Conservation (phyloP, 169 alveolate genomes). For the Cryptosporidium tyzzeri region DNA sequence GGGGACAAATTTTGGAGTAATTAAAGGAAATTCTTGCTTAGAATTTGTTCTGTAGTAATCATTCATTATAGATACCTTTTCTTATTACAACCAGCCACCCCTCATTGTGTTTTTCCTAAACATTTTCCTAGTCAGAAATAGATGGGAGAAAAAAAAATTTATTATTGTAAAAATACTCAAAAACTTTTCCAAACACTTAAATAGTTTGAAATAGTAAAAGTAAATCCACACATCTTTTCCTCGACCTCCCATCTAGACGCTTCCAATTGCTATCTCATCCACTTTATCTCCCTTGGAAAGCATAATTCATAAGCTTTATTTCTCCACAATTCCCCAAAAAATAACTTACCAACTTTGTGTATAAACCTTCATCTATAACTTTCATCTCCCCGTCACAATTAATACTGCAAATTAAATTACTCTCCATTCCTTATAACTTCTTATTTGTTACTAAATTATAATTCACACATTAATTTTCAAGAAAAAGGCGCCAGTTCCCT, state of each 20-base stretch:
- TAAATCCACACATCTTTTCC: not conserved
- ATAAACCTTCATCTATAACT: conserved; percentile 33
- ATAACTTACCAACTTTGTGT: conserved; percentile 51
- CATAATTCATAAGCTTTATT: not conserved
- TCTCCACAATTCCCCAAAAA: not conserved
- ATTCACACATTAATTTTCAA: not conserved
- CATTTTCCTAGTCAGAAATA: not conserved
- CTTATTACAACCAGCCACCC: not conserved
- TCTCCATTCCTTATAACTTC: not conserved
- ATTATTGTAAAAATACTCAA: not conserved
- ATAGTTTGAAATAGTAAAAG: not conserved
- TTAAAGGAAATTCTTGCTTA: not conserved
- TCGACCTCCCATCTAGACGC: too few species aligned
- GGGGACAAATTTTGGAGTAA: not conserved
- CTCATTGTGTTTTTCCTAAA: not conserved
- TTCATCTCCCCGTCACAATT: conserved; percentile 21
- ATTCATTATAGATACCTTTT: too few species aligned
- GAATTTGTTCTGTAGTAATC: not conserved
- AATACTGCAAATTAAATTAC: conserved; percentile 53
- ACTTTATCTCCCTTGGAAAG: not conserved
- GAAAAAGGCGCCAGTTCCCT: not conserved
- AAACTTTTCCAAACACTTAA: too few species aligned
- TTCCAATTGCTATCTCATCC: not conserved
- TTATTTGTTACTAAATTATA: not conserved
- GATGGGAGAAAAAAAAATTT: not conserved